These are phyloP conservation scores for Globisporangium canariense DNA, from an alignment of 352 stramenopile species.

Conservation along the genomic window DNA sequence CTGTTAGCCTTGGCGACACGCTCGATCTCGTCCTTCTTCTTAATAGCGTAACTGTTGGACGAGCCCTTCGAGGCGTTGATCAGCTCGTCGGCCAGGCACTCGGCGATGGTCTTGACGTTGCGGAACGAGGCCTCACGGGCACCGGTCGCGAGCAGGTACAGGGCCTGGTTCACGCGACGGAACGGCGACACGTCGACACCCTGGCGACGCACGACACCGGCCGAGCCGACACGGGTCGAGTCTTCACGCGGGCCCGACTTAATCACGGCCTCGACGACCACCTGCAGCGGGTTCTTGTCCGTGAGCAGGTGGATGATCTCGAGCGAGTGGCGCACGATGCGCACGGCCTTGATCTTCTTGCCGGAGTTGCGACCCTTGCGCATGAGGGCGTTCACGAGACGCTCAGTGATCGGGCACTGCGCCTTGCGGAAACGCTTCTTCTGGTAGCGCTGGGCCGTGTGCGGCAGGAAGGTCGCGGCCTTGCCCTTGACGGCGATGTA, in stretches of 20 bases:
- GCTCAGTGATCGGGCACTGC: slow-evolving; percentile 99
- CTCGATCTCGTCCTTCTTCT: slow-evolving; percentile 99
- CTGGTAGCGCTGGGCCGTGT: slow-evolving; percentile 99
- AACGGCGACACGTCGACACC: slow-evolving; percentile 99
- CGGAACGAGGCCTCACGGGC: slow-evolving; percentile 98
- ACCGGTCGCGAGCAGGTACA: slow-evolving; percentile 98
- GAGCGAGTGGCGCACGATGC: slow-evolving; percentile 98
- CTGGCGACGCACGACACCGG: slow-evolving; percentile 99
- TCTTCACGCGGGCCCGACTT: slow-evolving; percentile 98
- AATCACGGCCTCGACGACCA: slow-evolving; percentile 91
- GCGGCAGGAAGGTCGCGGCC: slow-evolving; percentile 97
- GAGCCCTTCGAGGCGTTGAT: slow-evolving; percentile 99
- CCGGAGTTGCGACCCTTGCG: slow-evolving; percentile 98
- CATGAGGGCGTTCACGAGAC: slow-evolving; percentile 97
- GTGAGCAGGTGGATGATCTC: slow-evolving; percentile 99
- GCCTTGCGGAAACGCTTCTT: slow-evolving; percentile 99
- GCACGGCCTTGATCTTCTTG: slow-evolving; percentile 99
- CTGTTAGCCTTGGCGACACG: slow-evolving; percentile 99
- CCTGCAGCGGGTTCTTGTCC: slow-evolving; percentile 99
- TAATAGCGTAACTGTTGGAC: slow-evolving; percentile 99
- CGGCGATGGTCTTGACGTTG: slow-evolving; percentile 99
- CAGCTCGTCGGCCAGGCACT: slow-evolving; percentile 99
- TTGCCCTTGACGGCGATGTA: slow-evolving; percentile 99
- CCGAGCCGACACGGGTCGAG: slow-evolving; percentile 98
- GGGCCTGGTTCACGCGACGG: slow-evolving; percentile 98